Percentiles rank a stretch among this genome's conserved stretches.
Conservation (phyloP, 331 rosid species). For the Prunus yedoensis region DNA sequence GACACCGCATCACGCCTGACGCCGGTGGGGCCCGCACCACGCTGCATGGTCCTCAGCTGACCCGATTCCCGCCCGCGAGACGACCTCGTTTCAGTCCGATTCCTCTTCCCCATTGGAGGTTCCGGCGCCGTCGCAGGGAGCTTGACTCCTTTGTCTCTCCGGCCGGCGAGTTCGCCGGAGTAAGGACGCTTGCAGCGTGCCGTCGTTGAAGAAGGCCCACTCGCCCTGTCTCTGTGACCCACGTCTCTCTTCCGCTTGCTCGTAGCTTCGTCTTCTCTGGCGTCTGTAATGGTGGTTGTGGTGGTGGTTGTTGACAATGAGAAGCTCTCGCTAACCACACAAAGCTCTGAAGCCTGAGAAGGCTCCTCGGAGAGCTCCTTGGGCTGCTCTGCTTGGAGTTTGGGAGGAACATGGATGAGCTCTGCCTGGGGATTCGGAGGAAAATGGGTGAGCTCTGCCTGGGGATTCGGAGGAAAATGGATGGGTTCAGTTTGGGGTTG, state of each 20-base stretch:
- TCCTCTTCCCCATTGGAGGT: conserved; percentile 38
- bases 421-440: conserved; percentile 4
- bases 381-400: conserved; percentile 14
- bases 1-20: conserved; percentile 36
- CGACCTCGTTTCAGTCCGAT: conserved; percentile 23
- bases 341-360: conserved; percentile 51
- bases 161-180: conserved; percentile 32
- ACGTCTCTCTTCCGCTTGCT: conserved; percentile 52
- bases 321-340: conserved; percentile 56
- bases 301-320: conserved; percentile 56
- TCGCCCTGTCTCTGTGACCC: conserved; percentile 33
- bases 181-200: conserved; percentile 51
- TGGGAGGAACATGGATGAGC: conserved; percentile 30
- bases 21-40: conserved; percentile 29
- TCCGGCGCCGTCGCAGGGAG: conserved; percentile 40
- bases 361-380: conserved; percentile 30
- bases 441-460: conserved; percentile 26
- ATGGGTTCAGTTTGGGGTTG: neutral
- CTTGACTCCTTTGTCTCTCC: conserved; percentile 45
- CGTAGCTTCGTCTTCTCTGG: conserved; percentile 60
- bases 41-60: conserved; percentile 35
- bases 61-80: conserved; percentile 39
- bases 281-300: conserved; percentile 54
- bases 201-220: conserved; percentile 26
- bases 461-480: neutral